Evolutionary conservation across 495 filamentous ascomycete species (phyloP), one percentile per base, ranked within the genome.

Genomic region (Hypoxylon fuscum): DNA sequence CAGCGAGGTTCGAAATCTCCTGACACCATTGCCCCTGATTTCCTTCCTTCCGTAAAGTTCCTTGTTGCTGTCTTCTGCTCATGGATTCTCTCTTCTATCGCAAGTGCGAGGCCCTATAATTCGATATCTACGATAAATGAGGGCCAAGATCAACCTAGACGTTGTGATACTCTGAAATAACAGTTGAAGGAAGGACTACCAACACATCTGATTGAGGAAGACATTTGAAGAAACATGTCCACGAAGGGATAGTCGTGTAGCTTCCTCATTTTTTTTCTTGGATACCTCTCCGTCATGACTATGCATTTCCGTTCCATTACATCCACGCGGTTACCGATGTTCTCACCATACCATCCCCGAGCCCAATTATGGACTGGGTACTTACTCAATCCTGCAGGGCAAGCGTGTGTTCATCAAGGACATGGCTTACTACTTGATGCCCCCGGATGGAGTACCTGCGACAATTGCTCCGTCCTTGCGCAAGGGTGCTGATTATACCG

Each of bases 351-450:
- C 29, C 44, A 59, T 47, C 54, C 43, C 34, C 37, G 21, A 40
- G 17, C 20, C 42, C 37, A 27, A 37, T 20, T 17, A 25, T 52
- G 45, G 31, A 62, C 22, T 32, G 31, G 40, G 12, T 31, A 65
- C 47, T 66, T 46, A 59, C 41, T 45, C 8, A 14, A 43, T 54
- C 10, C 1, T 51, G 31, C 64, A 89, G 85, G 82, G 80, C 64
- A 97, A 96, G 77, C 89, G 95, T 54, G 74, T 96, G 65, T 96
- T 98, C 80, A 95, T 98, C 84, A 98, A 98, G 74, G 95, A 98
- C 74, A 98, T 98, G 69, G 84, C 89, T 32, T 87, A 97, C 73
- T 97, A 97, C 72, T 78, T 96, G 38, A 76, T 90, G 52, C 92
- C 94, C 4, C 93, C 92, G 2, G 71, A 87, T 59, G 77, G 78